Evolutionary conservation across 2,329 filamentous ascomycete species (phyloP).

Genomic region (Penicillium verrucosum): DNA sequence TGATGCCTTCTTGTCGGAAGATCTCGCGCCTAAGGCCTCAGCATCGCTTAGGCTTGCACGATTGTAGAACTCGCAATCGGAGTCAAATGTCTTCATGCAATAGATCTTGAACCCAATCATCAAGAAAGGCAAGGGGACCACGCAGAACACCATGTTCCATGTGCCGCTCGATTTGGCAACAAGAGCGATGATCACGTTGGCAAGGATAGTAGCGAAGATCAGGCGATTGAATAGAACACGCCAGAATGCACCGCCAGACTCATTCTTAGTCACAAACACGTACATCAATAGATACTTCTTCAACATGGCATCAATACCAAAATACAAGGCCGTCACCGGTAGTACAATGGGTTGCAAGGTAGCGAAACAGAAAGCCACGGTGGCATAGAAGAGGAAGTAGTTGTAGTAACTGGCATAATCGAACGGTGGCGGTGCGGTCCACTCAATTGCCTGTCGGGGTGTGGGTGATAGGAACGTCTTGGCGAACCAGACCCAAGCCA

Average conservation of each 20-base stretch:
- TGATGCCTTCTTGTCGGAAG: conserved; percentile 45
- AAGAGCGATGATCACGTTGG: conserved; percentile 74
- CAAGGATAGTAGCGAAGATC: conserved; percentile 73
- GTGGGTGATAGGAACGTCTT: conserved; percentile 84
- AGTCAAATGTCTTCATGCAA: conserved; percentile 72
- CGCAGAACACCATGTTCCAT: conserved; percentile 62
- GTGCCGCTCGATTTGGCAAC: conserved; percentile 69
- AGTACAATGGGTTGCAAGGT: conserved; percentile 84
- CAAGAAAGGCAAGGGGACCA: conserved; percentile 73
- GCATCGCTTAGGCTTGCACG: conserved; percentile 57
- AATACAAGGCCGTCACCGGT: conserved; percentile 84
- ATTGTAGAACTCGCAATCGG: conserved; percentile 76
- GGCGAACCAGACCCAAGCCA: conserved; percentile 80
- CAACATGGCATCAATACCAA: conserved; percentile 77
- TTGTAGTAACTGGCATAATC: conserved; percentile 98
- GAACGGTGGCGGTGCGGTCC: conserved; percentile 87
- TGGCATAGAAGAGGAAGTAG: conserved; percentile 93
- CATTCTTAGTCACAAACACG: conserved; percentile 93
- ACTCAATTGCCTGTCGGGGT: conserved; percentile 83
- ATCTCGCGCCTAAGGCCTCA: conserved; percentile 41
- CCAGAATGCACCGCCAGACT: conserved; percentile 93
- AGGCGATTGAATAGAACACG: conserved; percentile 88
- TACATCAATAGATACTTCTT: conserved; percentile 96
- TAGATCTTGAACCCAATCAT: conserved; percentile 83
- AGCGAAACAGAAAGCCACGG: conserved; percentile 80